Evolutionary conservation across 2,329 filamentous ascomycete species (phyloP).

Genomic region (Penicillium sp.): DNA sequence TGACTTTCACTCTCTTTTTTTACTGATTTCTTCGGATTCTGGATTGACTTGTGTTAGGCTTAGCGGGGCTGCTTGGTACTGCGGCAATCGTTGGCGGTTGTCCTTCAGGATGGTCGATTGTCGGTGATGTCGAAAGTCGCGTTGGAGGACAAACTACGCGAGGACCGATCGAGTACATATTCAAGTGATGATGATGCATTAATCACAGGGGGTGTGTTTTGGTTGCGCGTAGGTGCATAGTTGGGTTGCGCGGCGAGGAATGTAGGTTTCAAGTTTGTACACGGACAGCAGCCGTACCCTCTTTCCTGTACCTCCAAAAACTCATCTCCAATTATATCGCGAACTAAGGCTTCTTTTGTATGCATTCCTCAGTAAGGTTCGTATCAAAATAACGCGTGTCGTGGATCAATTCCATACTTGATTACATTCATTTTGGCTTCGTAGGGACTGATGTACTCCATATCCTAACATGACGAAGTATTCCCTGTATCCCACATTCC

Average conservation of each 20-base stretch:
- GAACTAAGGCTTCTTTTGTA: not conserved
- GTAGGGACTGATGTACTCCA: not conserved
- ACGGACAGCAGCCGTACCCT: not conserved
- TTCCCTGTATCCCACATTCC: not conserved
- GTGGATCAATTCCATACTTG: not conserved
- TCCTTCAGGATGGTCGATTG: not conserved
- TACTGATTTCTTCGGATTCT: not conserved
- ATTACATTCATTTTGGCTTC: not conserved
- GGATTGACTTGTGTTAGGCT: not conserved
- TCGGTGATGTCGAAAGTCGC: not conserved
- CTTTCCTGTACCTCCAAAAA: not conserved
- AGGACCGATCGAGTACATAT: not conserved
- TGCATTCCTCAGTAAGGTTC: not conserved
- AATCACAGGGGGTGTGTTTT: conserved; percentile 1
- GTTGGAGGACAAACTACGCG: not conserved
- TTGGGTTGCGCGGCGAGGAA: conserved; percentile 12
- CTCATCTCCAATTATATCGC: not conserved
- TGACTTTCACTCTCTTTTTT: not conserved
- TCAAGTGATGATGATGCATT: not conserved
- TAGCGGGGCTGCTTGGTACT: not conserved
- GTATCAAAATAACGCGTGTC: not conserved
- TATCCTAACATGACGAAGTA: not conserved
- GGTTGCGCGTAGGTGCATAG: conserved; percentile 5
- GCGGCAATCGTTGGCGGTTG: not conserved
- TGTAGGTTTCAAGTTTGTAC: not conserved